These are phyloP conservation scores for Nectriaceae sp. DNA, from an alignment of 2,329 filamentous ascomycete genomes.

Conservation along the genomic window DNA sequence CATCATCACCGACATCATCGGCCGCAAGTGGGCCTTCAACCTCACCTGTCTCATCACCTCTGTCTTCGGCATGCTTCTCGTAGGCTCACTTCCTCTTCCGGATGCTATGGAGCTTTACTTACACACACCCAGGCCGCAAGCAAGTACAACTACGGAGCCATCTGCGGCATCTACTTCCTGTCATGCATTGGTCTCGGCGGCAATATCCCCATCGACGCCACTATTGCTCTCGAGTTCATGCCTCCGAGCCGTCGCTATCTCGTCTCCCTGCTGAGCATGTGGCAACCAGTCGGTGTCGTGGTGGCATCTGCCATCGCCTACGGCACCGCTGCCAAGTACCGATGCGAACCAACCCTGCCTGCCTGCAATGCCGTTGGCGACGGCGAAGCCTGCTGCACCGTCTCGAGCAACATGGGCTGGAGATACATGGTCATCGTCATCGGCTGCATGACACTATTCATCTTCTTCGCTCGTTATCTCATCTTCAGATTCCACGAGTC, in stretches of 20 bases:
- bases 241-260: slow-evolving; percentile 50
- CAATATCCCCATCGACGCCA: slow-evolving; percentile 58
- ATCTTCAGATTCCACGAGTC: slow-evolving; percentile 51
- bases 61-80: slow-evolving; percentile 54
- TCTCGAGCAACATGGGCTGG: slow-evolving; percentile 51
- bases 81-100: not conserved
- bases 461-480: slow-evolving; percentile 47
- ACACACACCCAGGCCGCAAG: not conserved
- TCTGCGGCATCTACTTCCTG: slow-evolving; percentile 36
- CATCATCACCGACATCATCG: not conserved
- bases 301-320: slow-evolving; percentile 49
- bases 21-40: slow-evolving; percentile 55
- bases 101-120: not conserved
- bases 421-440: slow-evolving; percentile 48
- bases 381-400: slow-evolving; percentile 38
- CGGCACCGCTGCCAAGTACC: slow-evolving; percentile 37
- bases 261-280: slow-evolving; percentile 53
- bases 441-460: slow-evolving; percentile 43
- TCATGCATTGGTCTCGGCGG: slow-evolving; percentile 55
- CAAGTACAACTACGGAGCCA: not conserved
- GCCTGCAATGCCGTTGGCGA: slow-evolving; percentile 41
- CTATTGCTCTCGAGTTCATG: slow-evolving; percentile 57
- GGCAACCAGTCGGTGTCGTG: slow-evolving; percentile 57
- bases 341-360: slow-evolving; percentile 42
- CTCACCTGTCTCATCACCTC: slow-evolving; percentile 56